Evolutionary conservation across 2,329 filamentous ascomycete genomes (phyloP), one percentile per base, ranked within the genome.

Genomic region (Trichophyton equinum): DNA sequence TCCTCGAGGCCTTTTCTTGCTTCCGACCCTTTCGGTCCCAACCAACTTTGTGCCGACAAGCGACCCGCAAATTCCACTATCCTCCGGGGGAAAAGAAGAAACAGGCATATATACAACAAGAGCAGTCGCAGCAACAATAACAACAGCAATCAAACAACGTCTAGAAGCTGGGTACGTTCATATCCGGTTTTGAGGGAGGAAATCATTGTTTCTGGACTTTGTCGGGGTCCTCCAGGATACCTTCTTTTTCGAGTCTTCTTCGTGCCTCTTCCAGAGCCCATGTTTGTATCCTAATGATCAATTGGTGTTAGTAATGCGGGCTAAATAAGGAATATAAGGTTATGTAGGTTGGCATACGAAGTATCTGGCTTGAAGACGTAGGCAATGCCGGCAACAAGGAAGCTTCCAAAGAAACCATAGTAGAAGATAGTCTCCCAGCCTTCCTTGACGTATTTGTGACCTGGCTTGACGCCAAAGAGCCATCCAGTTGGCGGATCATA

Each of bases 311-410:
- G 46, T 40, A 18, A 55, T 18, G 20, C 3, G 8, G 9, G 40
- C 40, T 22, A 27, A 40, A 30, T 38, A 36, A 27, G 25, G 20
- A 22, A 33, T 30, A 18, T 61, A 4, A 20, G 44, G 33, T 44
- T 27, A 13, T 18, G 27, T 38, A 38, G 9, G 6, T 38, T 6
- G 20, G 90, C 91, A 79, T 82, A 99, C 94, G 90, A 95, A 65
- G 92, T 97, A 81, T 99, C 94, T 59, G 94, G 94, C 85, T 97
- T 97, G 75, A 94, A 97, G 64, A 89, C 90, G 78, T 96, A 90
- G 66, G 88, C 89, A 66, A 96, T 80, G 64, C 83, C 84, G 60
- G 85, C 86, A 66, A 90, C 79, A 30, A 84, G 76, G 70, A 95
- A 77, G 70, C 85, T 87, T 60, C 89, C 89, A 73, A 86, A 88